phyloP scores from a whole-genome alignment of 495 filamentous ascomycete genomes.

The Aspergillus bridgeri region DNA sequence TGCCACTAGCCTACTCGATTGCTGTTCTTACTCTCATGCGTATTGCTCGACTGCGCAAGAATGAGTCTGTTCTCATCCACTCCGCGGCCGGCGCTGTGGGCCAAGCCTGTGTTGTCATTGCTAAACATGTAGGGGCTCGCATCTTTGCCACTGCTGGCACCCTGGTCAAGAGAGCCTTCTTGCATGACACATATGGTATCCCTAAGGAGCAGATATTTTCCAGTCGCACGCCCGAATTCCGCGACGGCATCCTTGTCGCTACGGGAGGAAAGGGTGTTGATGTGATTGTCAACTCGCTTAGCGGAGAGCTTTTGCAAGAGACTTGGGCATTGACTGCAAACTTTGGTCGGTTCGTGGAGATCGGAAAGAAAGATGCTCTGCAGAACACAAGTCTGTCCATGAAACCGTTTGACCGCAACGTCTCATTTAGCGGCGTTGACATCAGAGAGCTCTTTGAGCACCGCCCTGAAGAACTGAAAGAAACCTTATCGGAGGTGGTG shows the following conservation, averaged over 20 bases:
- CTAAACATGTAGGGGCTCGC: slow-evolving; percentile 55
- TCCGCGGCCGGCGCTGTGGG: slow-evolving; percentile 57
- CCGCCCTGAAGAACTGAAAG: background rate
- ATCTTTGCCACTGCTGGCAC: slow-evolving; percentile 58
- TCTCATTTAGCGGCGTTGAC: slow-evolving; percentile 2
- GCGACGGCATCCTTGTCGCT: slow-evolving; percentile 38
- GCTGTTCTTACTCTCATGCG: slow-evolving; percentile 55
- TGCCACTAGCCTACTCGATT: slow-evolving; percentile 53
- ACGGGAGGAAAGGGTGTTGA: slow-evolving; percentile 59
- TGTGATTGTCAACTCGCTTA: slow-evolving; percentile 57
- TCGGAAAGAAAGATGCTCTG: slow-evolving; percentile 9
- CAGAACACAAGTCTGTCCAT: slow-evolving; percentile 1
- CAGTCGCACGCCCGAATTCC: slow-evolving; percentile 44
- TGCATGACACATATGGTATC: slow-evolving; percentile 47
- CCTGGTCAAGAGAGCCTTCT: slow-evolving; percentile 52
- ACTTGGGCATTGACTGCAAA: slow-evolving; percentile 36
- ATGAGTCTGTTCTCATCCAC: slow-evolving; percentile 32
- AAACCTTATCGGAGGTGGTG: background rate
- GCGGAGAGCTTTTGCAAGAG: slow-evolving; percentile 36
- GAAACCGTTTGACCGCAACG: background rate
- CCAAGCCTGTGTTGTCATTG: slow-evolving; percentile 58
- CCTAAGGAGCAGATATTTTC: slow-evolving; percentile 42
- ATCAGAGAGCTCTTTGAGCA: background rate
- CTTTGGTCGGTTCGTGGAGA: slow-evolving; percentile 1
- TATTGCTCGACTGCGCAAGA: slow-evolving; percentile 25